Evolutionary conservation across 495 filamentous ascomycete genomes (phyloP).

Genomic region (Darksidea phi): DNA sequence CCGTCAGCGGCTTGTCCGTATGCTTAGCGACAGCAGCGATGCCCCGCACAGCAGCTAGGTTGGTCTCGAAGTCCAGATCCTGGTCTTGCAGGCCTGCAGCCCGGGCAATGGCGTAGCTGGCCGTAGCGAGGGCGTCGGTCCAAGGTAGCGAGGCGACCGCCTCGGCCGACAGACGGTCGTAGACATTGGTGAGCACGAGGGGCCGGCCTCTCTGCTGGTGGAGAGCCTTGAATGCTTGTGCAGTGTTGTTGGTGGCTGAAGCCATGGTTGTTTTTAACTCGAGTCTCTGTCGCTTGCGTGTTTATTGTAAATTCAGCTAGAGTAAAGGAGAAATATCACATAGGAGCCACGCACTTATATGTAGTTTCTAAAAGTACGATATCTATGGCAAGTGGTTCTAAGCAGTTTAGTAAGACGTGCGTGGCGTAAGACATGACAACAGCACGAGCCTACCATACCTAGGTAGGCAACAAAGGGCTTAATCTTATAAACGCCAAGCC

Average conservation of each 20-base stretch:
- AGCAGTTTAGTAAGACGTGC: neutral
- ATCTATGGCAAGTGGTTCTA: neutral
- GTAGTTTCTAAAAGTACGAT: neutral
- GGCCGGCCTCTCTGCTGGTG: neutral
- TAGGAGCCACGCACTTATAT: neutral
- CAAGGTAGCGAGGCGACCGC: neutral
- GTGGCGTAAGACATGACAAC: neutral
- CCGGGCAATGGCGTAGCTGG: constrained; percentile 1
- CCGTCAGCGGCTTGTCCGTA: constrained; percentile 46
- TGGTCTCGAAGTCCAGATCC: constrained; percentile 1
- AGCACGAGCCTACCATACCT: neutral
- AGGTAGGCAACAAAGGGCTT: too few relatives aligned
- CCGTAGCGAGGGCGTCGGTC: constrained; percentile 1
- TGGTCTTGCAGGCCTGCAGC: neutral
- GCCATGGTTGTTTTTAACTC: neutral
- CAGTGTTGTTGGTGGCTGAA: neutral
- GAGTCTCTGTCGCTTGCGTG: neutral
- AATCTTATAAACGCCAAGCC: too few relatives aligned
- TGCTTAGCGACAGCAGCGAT: constrained; percentile 40
- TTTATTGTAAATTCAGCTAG: neutral
- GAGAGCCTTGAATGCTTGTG: neutral
- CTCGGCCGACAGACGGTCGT: constrained; percentile 2
- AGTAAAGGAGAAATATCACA: neutral
- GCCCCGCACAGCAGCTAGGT: constrained; percentile 4
- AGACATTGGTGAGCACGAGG: constrained; percentile 2